Conservation (phyloP, 139 green algal genomes). For the Volvox africanus region DNA sequence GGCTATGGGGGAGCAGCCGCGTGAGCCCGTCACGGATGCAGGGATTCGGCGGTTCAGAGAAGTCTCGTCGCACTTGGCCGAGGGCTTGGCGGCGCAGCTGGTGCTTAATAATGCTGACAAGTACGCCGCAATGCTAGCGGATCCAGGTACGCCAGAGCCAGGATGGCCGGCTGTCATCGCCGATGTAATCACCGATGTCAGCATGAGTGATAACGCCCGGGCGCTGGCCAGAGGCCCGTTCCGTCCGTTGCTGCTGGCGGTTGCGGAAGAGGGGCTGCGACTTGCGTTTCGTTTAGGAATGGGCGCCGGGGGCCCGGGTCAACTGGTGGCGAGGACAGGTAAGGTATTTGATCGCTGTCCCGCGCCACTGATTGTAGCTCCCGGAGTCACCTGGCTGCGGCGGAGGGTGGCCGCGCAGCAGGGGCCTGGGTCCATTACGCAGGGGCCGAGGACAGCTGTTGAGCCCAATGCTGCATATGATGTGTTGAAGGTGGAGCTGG, state of each 20-base stretch:
- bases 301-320: conserved; percentile 1
- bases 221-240: background rate
- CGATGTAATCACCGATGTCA: no score
- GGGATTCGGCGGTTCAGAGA: background rate
- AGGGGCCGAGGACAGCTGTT: no score
- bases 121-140: background rate
- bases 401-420: no score
- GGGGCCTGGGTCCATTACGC: no score
- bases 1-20: background rate
- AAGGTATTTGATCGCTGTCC: no score
- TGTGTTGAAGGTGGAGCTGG: no score
- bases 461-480: no score
- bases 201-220: no score
- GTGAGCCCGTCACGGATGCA: background rate
- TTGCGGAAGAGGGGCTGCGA: background rate
- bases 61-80: background rate
- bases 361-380: no score
- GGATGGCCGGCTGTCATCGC: background rate
- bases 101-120: background rate
- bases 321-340: conserved; percentile 17
- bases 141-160: background rate
- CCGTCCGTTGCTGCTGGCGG: background rate
- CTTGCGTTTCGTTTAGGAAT: background rate
- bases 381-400: no score
- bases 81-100: background rate